A percentile compares a stretch with the other conserved stretches of the same genome.
phyloP scores from a whole-genome alignment of 2,329 filamentous ascomycete species.

The Onygenales sp. region DNA sequence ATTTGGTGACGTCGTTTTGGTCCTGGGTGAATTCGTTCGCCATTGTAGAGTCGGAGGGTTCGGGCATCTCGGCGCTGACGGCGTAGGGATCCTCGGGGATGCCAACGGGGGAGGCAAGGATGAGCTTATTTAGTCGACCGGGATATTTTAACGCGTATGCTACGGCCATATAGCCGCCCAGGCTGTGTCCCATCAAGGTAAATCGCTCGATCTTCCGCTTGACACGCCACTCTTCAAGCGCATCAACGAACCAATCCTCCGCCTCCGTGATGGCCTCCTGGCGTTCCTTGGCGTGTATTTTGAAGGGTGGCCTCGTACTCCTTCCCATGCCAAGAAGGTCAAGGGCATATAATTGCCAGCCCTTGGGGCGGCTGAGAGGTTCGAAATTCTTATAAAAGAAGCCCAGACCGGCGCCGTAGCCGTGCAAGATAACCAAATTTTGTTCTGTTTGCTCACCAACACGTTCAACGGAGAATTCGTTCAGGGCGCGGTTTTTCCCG shows the following conservation, averaged over 20 bases:
- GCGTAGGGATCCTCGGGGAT: slow-evolving; percentile 92
- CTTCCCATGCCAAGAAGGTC: slow-evolving; percentile 94
- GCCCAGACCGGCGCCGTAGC: slow-evolving; percentile 88
- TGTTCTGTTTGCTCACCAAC: slow-evolving; percentile 70
- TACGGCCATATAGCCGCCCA: slow-evolving; percentile 90
- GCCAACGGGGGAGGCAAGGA: slow-evolving; percentile 87
- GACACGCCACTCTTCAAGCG: slow-evolving; percentile 89
- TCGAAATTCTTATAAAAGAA: slow-evolving; percentile 99
- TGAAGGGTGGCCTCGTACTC: slow-evolving; percentile 74
- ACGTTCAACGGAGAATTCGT: slow-evolving; percentile 86
- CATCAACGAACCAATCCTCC: slow-evolving; percentile 92
- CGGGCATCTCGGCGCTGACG: slow-evolving; percentile 68
- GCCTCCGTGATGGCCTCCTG: slow-evolving; percentile 77
- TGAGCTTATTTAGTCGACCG: slow-evolving; percentile 87
- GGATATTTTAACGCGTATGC: slow-evolving; percentile 96
- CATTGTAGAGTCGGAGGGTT: slow-evolving; percentile 62
- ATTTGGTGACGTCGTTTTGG: slow-evolving; percentile 39
- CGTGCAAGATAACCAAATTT: slow-evolving; percentile 89
- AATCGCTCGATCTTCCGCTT: slow-evolving; percentile 85
- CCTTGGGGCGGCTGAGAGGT: slow-evolving; percentile 63
- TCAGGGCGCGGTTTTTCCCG: slow-evolving; percentile 77
- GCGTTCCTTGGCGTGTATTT: slow-evolving; percentile 70
- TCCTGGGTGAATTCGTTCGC: slow-evolving; percentile 72
- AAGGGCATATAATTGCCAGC: slow-evolving; percentile 87
- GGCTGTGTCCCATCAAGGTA: slow-evolving; percentile 82